These are phyloP conservation scores for Stromatinia cepivora DNA, from an alignment of 2,329 filamentous ascomycete genomes.

Conservation along the genomic window DNA sequence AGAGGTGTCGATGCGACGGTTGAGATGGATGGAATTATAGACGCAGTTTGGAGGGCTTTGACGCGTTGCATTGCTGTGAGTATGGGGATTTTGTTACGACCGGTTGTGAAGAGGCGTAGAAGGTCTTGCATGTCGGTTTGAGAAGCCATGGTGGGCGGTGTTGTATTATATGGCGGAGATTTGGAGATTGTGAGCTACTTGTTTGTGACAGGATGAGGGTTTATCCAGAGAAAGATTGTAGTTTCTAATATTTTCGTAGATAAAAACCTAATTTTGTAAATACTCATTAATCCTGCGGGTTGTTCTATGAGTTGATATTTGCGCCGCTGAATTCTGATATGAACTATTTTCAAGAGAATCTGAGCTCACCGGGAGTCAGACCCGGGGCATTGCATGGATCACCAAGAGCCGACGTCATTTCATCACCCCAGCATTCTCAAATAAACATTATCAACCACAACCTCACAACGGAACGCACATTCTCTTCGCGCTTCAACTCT, in stretches of 20 bases:
- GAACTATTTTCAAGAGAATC: neutral
- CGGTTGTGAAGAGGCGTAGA: slow-evolving; percentile 57
- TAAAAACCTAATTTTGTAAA: neutral
- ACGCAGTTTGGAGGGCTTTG: slow-evolving; percentile 56
- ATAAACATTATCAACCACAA: slow-evolving; percentile 8
- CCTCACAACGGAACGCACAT: slow-evolving; percentile 13
- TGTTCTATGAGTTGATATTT: neutral
- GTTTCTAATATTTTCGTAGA: neutral
- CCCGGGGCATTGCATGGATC: neutral
- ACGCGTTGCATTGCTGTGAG: slow-evolving; percentile 60
- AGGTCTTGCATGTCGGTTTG: slow-evolving; percentile 58
- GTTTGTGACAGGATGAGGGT: neutral
- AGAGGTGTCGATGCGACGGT: slow-evolving; percentile 36
- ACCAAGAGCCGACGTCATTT: slow-evolving; percentile 20
- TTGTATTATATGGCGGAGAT: neutral
- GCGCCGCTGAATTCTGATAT: neutral
- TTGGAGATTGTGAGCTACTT: slow-evolving; percentile 1
- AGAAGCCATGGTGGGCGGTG: neutral
- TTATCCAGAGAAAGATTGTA: neutral
- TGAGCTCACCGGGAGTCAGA: neutral
- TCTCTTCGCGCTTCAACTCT: neutral
- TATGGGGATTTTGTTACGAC: slow-evolving; percentile 56
- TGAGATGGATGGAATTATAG: slow-evolving; percentile 45
- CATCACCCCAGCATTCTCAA: neutral
- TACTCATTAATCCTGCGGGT: neutral